Percentiles rank a stretch among this genome's conserved stretches.
Conservation (phyloP, 176 grass and related monocot species). For the Rhynchospora tenuis region DNA sequence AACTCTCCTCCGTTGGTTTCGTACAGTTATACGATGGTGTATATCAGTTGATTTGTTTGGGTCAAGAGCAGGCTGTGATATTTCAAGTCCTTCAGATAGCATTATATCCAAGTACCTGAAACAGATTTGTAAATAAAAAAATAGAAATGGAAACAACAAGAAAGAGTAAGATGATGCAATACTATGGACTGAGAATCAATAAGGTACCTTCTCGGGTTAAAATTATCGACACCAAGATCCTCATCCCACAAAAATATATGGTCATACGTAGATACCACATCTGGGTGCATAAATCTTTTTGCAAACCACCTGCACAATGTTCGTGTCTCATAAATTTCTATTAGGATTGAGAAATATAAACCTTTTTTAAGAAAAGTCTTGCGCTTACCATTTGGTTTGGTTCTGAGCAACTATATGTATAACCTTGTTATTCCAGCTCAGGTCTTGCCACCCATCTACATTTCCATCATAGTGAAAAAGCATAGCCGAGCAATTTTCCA, state of each 20-base stretch:
- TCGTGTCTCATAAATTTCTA: not conserved
- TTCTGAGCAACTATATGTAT: slow-evolving; percentile 83
- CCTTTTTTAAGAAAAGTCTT: not conserved
- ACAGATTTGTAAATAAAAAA: not conserved
- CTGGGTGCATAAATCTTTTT: slow-evolving; percentile 88
- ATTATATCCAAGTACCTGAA: slow-evolving; percentile 91
- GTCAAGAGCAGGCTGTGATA: slow-evolving; percentile 92
- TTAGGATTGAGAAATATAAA: not conserved
- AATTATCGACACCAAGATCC: slow-evolving; percentile 91
- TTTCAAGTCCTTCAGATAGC: slow-evolving; percentile 94
- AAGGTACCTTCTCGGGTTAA: slow-evolving; percentile 70
- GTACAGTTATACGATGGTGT: slow-evolving; percentile 88
- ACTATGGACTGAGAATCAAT: not conserved
- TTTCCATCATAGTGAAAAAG: slow-evolving; percentile 98
- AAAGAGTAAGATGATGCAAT: not conserved
- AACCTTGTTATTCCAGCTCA: slow-evolving; percentile 77
- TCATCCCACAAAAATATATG: slow-evolving; percentile 98
- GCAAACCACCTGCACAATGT: slow-evolving; percentile 83
- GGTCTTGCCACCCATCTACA: slow-evolving; percentile 78
- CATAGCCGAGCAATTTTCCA: slow-evolving; percentile 72
- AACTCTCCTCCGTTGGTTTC: slow-evolving; percentile 80
- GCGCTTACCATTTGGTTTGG: slow-evolving; percentile 80
- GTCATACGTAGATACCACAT: slow-evolving; percentile 67
- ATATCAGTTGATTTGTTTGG: slow-evolving; percentile 86
- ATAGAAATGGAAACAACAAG: not conserved